Evolutionary conservation across 495 filamentous ascomycete genomes (phyloP).

Genomic region (Trypethelium eluteriae): DNA sequence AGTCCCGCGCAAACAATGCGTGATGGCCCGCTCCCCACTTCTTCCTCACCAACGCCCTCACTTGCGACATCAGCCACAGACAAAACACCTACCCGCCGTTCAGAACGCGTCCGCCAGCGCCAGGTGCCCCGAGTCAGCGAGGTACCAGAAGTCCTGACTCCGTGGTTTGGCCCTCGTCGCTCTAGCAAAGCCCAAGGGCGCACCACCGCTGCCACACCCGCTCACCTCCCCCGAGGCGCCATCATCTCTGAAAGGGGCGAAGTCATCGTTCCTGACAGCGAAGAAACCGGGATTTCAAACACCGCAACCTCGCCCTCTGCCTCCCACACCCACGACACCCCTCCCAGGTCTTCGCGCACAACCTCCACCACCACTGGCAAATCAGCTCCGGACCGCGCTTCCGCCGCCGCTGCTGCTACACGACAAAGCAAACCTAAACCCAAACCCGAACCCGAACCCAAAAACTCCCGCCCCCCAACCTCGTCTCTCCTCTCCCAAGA

Average conservation of each 20-base stretch:
- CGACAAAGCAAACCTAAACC: background rate
- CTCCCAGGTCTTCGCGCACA: background rate
- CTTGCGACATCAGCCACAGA: background rate
- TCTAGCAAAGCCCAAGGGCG: constrained; percentile 10
- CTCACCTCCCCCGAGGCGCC: background rate
- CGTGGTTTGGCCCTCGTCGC: constrained; percentile 29
- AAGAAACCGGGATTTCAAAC: background rate
- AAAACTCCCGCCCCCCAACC: background rate
- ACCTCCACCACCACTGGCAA: background rate
- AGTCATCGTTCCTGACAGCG: background rate
- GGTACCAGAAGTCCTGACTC: constrained; percentile 29
- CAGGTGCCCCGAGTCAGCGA: constrained; percentile 17
- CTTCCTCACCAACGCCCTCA: background rate
- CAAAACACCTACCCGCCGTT: background rate
- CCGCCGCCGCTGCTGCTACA: background rate
- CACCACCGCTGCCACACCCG: background rate
- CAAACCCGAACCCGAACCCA: background rate
- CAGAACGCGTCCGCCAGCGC: background rate
- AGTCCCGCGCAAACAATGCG: background rate
- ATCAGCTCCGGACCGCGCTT: background rate
- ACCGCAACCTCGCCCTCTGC: background rate
- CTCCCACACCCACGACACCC: background rate
- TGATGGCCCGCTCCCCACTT: background rate
- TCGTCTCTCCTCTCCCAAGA: background rate
- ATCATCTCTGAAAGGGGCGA: background rate